A percentile compares a stretch with the other conserved stretches of the same genome.
These are phyloP conservation scores for Nymphaea colorata DNA, from an alignment of 164 flowering plant species.

Conservation along the genomic window DNA sequence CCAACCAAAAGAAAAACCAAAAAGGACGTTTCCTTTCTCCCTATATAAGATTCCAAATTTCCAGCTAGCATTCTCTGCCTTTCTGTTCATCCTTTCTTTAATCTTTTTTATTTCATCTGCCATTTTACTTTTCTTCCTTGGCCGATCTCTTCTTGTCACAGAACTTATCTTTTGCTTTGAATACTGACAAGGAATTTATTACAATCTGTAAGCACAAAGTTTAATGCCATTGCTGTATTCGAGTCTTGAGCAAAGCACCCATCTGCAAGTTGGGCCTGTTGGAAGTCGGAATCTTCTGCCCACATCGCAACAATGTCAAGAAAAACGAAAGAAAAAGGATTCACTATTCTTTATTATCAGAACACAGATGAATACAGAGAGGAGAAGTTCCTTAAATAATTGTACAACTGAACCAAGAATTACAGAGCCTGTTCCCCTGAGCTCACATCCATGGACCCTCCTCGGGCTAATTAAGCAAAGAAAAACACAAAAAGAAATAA, in stretches of 20 bases:
- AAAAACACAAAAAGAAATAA: too few relatives aligned
- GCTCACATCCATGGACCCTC: neutral
- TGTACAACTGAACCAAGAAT: neutral
- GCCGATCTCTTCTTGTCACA: too few relatives aligned
- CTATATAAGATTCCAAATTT: neutral
- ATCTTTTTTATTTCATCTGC: too few relatives aligned
- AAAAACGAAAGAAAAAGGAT: too few relatives aligned
- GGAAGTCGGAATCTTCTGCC: neutral
- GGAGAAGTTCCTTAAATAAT: neutral
- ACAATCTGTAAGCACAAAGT: too few relatives aligned
- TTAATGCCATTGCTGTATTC: neutral
- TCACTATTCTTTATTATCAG: neutral
- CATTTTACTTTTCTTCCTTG: too few relatives aligned
- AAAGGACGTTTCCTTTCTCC: neutral
- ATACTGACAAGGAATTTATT: neutral
- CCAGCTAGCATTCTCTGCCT: constrained; percentile 7
- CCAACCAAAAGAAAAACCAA: neutral
- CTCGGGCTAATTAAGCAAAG: neutral
- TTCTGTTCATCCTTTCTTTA: too few relatives aligned
- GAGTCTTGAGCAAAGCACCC: neutral
- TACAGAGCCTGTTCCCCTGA: neutral
- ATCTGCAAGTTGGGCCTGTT: neutral
- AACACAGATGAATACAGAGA: neutral
- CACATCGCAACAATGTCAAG: neutral
- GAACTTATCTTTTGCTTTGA: neutral